Evolutionary conservation across 371 early-diverging fungal genomes (phyloP).

Genomic region (Mortierella sp.): DNA sequence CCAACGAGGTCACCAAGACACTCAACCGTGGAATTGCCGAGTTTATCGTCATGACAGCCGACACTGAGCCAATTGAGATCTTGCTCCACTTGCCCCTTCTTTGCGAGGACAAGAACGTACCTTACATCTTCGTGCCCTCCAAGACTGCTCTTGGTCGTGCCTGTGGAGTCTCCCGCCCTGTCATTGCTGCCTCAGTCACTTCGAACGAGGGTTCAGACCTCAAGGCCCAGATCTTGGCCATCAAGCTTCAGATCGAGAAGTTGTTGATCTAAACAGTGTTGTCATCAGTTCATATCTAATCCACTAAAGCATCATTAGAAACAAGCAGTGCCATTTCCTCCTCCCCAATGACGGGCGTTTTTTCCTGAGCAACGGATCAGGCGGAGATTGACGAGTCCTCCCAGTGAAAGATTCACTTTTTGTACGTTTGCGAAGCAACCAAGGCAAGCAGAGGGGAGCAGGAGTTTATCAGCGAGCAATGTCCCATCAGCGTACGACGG

Average conservation of each 20-base stretch:
- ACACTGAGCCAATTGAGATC: conserved; percentile 98
- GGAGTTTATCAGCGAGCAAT: too few species aligned
- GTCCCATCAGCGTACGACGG: too few species aligned
- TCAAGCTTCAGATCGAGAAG: conserved; percentile 95
- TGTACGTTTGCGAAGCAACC: too few species aligned
- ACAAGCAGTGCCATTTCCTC: too few species aligned
- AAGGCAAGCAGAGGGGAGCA: too few species aligned
- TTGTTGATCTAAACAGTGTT: conserved; percentile 90
- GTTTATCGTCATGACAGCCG: conserved; percentile 99
- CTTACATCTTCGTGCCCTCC: conserved; percentile 97
- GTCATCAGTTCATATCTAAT: too few species aligned
- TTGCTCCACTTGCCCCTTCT: conserved; percentile 96
- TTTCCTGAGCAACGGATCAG: too few species aligned
- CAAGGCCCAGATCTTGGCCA: conserved; percentile 88
- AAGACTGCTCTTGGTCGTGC: conserved; percentile 98
- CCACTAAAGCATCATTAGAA: too few species aligned
- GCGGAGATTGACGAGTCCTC: too few species aligned
- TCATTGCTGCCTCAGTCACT: conserved; percentile 94
- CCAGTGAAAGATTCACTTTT: too few species aligned
- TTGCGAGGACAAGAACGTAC: conserved; percentile 99
- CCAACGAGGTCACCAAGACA: conserved; percentile 99
- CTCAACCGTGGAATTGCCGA: conserved; percentile 99
- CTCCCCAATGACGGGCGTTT: too few species aligned
- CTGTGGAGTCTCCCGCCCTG: conserved; percentile 96
- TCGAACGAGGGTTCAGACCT: conserved; percentile 97